Percentiles rank a stretch among this genome's conserved stretches.
Evolutionary conservation across 2,329 filamentous ascomycete species (phyloP).

Genomic region (Apiospora phragmitis): DNA sequence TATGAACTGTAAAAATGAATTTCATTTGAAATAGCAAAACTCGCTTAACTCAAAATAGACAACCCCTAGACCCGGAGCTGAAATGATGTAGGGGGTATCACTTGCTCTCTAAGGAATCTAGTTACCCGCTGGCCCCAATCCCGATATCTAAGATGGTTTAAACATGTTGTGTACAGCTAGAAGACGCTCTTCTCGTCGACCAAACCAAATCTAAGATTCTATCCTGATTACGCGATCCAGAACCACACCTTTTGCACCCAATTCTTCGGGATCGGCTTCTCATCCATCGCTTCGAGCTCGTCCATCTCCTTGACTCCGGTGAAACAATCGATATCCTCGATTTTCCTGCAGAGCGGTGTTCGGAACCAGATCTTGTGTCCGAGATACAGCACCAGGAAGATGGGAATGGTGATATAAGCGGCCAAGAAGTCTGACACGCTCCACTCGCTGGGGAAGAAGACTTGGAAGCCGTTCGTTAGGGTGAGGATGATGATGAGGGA

Average conservation of each 20-base stretch:
- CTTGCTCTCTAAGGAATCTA: conserved; percentile 3
- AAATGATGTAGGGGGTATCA: neutral
- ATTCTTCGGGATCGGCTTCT: conserved; percentile 49
- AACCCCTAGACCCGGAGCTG: neutral
- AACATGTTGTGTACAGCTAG: neutral
- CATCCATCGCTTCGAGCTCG: conserved; percentile 51
- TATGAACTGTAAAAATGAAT: neutral
- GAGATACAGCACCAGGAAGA: conserved; percentile 60
- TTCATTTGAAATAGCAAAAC: neutral
- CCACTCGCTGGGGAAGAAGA: conserved; percentile 70
- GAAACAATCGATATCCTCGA: conserved; percentile 53
- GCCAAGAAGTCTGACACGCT: conserved; percentile 63
- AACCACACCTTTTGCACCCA: conserved; percentile 54
- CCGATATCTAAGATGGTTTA: neutral
- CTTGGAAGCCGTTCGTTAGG: conserved; percentile 73
- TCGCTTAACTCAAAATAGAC: neutral
- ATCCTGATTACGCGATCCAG: conserved; percentile 47
- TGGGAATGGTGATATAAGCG: conserved; percentile 62
- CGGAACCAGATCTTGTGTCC: conserved; percentile 57
- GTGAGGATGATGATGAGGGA: conserved; percentile 61
- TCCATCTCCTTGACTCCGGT: conserved; percentile 65
- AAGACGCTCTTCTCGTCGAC: neutral
- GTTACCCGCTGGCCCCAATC: neutral
- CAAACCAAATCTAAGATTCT: neutral
- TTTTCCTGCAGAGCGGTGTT: conserved; percentile 43